phyloP scores from a whole-genome alignment of 345 rosid genomes.

The Crucihimalaya himalaica region DNA sequence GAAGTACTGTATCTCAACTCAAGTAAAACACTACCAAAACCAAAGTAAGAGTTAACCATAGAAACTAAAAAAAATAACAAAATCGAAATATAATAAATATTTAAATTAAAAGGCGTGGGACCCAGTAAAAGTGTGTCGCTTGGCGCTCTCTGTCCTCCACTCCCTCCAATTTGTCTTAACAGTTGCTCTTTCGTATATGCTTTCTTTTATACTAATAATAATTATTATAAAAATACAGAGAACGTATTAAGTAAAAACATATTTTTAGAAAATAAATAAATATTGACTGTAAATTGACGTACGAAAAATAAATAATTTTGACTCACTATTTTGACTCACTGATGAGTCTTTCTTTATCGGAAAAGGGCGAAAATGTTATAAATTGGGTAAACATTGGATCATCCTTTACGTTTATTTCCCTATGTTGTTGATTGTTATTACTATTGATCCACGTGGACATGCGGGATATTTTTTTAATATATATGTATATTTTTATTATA shows the following conservation, averaged over 20 bases:
- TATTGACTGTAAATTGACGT: no score
- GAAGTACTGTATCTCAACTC: neutral
- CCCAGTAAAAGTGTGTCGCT: conserved; percentile 32
- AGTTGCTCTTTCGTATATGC: neutral
- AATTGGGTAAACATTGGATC: conserved; percentile 32
- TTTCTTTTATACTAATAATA: neutral
- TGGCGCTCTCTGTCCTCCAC: conserved; percentile 39
- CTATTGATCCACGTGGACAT: no score
- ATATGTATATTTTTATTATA: no score
- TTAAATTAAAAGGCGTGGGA: conserved; percentile 6
- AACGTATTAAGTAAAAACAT: no score
- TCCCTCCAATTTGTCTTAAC: conserved; percentile 7
- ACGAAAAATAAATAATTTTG: neutral
- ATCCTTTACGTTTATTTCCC: conserved; percentile 18
- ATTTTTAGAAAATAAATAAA: no score
- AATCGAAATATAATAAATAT: no score
- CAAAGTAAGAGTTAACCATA: no score
- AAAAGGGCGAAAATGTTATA: neutral
- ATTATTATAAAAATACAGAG: neutral
- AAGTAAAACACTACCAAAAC: neutral
- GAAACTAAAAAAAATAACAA: neutral
- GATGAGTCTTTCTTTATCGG: conserved; percentile 7
- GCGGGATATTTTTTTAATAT: no score
- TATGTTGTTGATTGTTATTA: conserved; percentile 9
- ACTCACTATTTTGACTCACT: conserved; percentile 5